Evolutionary conservation across 2,329 filamentous ascomycete species (phyloP).

Genomic region (Pestalotiopsis sp.): DNA sequence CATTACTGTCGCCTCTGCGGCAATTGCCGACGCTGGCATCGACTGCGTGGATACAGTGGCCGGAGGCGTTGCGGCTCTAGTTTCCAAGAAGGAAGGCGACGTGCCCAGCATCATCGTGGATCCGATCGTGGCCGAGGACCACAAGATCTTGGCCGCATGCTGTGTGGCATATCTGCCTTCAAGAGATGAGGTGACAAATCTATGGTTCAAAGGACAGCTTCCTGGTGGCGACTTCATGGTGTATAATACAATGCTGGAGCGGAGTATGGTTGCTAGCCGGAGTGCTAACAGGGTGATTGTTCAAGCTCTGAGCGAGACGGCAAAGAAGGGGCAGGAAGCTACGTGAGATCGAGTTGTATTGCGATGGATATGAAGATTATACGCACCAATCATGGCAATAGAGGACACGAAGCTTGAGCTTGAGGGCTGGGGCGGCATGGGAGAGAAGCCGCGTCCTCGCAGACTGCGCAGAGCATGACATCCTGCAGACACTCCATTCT

Average conservation of each 20-base stretch:
- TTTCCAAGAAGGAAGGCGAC: slow-evolving; percentile 41
- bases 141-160: slow-evolving; percentile 76
- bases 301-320: slow-evolving; percentile 38
- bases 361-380: not conserved
- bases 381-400: not conserved
- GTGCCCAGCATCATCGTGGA: slow-evolving; percentile 66
- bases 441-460: not conserved
- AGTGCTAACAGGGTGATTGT: slow-evolving; percentile 43
- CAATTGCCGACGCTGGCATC: slow-evolving; percentile 90
- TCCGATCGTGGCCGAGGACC: slow-evolving; percentile 79
- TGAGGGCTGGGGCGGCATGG: not conserved
- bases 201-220: slow-evolving; percentile 83
- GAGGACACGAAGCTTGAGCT: not conserved
- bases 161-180: slow-evolving; percentile 86
- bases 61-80: slow-evolving; percentile 84
- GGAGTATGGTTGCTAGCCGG: slow-evolving; percentile 40
- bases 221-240: slow-evolving; percentile 41
- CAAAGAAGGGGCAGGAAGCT: slow-evolving; percentile 23
- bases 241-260: slow-evolving; percentile 42
- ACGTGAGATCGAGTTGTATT: not conserved
- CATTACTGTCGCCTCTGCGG: slow-evolving; percentile 90
- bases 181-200: slow-evolving; percentile 87
- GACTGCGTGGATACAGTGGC: slow-evolving; percentile 91
- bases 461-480: not conserved
- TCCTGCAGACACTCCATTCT: not conserved